Evolutionary conservation across 768 basidiomycete genomes (phyloP), one percentile per base, ranked within the genome.

Genomic region (Candolleomyces eurysporus): DNA sequence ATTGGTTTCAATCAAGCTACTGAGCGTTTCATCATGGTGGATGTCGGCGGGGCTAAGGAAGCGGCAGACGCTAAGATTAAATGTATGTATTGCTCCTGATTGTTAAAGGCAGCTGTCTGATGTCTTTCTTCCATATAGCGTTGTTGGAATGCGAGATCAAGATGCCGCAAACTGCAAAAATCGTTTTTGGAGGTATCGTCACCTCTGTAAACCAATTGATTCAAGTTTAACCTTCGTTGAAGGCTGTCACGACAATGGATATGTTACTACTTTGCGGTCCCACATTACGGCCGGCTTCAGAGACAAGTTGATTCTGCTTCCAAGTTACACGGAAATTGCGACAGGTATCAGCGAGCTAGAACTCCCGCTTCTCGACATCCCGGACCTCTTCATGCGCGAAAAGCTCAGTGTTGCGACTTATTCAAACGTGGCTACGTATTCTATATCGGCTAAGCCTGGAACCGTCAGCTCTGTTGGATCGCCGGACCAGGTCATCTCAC

Each of bases 231-330:
- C 26, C 10, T 60, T 48, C 8, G 39, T 52, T 58, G 39, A 32
- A 89, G 88, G 87, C 63, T 86, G 85, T 67, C 89, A 90, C 69
- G 89, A 90, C 73, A 85, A 84, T 74, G 88, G 89, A 65, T 90
- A 91, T 74, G 79, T 82, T 55, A 80, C 83, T 26, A 79, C 78
- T 60, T 80, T 91, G 57, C 82, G 82, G 51, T 84, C 86, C 19
- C 81, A 86, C 55, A 82, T 87, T 57, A 89, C 88, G 48, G 81
- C 84, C 32, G 87, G 88, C 36, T 83, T 80, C 66, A 81, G 81
- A 64, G 75, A 85, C 59, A 91, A 88, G 74, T 76, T 90, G 63
- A 78, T 86, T 61, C 78, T 90, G 39, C 77, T 91, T 53, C 84
- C 80, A 73, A 81, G 86, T 59, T 89, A 89, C 70, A 70, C 77